Percentiles rank a stretch among this genome's conserved stretches.
These are phyloP conservation scores for Didymella lethalis DNA, from an alignment of 2,329 filamentous ascomycete species.

Conservation along the genomic window DNA sequence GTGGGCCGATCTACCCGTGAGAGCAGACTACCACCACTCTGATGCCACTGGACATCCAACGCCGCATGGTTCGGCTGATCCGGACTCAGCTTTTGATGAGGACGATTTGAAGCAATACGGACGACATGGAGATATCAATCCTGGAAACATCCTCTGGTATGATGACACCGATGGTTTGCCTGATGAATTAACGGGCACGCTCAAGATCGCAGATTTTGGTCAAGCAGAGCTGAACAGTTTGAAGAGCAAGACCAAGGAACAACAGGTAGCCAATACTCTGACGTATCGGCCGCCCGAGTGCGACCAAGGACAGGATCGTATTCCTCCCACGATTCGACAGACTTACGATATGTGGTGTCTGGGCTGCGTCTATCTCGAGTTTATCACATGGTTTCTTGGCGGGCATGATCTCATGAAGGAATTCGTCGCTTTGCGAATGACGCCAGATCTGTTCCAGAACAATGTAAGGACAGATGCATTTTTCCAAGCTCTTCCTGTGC, in stretches of 20 bases:
- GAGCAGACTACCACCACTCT: not conserved
- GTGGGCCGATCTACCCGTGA: too few relatives aligned
- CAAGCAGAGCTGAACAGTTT: slow-evolving; percentile 20
- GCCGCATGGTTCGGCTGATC: too few relatives aligned
- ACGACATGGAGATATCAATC: slow-evolving; percentile 36
- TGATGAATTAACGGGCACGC: not conserved
- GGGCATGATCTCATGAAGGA: slow-evolving; percentile 5
- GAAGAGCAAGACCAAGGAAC: not conserved
- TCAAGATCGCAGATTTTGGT: slow-evolving; percentile 32
- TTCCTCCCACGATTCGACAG: slow-evolving; percentile 6
- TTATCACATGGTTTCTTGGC: slow-evolving; percentile 25
- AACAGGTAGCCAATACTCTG: not conserved
- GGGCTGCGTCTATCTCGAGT: slow-evolving; percentile 32
- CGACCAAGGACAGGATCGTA: slow-evolving; percentile 2
- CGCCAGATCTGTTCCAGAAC: not conserved
- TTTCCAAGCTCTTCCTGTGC: slow-evolving; percentile 7
- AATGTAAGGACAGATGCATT: slow-evolving; percentile 7
- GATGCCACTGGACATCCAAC: too few relatives aligned
- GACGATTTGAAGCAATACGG: slow-evolving; percentile 13
- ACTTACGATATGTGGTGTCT: slow-evolving; percentile 35
- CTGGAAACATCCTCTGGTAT: slow-evolving; percentile 34
- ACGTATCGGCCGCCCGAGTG: slow-evolving; percentile 29
- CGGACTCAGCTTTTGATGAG: too few relatives aligned
- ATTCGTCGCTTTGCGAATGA: not conserved
- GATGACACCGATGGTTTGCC: not conserved